A percentile compares a stretch with the other conserved stretches of the same genome.
Conservation (phyloP, 306 rosid genomes). For the Albizia julibrissin region DNA sequence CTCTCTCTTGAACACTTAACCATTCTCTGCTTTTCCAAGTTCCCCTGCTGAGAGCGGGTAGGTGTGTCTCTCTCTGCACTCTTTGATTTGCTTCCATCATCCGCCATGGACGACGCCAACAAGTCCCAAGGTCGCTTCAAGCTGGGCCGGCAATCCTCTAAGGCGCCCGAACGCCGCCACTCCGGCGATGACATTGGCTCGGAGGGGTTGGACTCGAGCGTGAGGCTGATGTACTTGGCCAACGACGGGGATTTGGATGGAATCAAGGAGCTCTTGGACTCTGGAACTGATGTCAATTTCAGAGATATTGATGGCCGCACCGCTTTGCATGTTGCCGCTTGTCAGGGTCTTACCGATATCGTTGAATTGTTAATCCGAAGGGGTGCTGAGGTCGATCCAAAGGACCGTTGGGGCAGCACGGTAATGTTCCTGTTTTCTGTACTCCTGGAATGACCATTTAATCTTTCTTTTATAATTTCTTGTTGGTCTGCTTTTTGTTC, state of each 20-base stretch:
- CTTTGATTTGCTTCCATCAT: neutral
- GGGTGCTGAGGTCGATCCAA: conserved; percentile 65
- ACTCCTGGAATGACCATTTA: neutral
- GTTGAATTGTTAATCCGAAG: conserved; percentile 65
- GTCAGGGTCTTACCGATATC: conserved; percentile 69
- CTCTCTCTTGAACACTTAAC: neutral
- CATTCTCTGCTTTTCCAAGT: neutral
- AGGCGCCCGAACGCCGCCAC: conserved; percentile 52
- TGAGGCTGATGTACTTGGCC: conserved; percentile 77
- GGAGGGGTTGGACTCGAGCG: conserved; percentile 55
- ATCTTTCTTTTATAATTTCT: neutral
- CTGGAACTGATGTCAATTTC: conserved; percentile 76
- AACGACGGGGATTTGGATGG: conserved; percentile 86
- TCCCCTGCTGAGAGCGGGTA: neutral
- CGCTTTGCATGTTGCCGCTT: conserved; percentile 85
- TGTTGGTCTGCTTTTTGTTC: too few species aligned
- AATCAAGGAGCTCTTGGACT: conserved; percentile 66
- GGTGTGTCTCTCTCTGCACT: neutral
- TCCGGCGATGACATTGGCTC: neutral
- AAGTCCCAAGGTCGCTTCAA: conserved; percentile 57
- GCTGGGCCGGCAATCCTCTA: conserved; percentile 76
- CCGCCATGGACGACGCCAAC: conserved; percentile 53
- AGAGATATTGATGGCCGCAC: conserved; percentile 82
- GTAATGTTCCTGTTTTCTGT: conserved; percentile 40
- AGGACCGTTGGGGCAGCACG: conserved; percentile 92